Base-by-base conservation (phyloP, 2,329 filamentous ascomycete species). In the Aspergillus neoniger region DNA sequence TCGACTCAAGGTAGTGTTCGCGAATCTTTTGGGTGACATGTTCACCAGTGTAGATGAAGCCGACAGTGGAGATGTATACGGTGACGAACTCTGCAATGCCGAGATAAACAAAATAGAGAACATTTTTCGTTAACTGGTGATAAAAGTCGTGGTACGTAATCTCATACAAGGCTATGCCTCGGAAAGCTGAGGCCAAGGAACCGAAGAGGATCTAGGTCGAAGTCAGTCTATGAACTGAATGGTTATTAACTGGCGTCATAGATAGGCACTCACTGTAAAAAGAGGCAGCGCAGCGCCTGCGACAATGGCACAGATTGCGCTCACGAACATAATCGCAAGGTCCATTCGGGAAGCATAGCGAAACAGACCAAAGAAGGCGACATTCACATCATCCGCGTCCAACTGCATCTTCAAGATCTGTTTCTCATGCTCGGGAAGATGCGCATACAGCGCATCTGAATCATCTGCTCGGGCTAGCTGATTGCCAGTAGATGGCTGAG, bases 11-110 rank as follows among this genome's bases (percentile, higher is more conserved):
- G 69, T 98, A 98, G 67, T 91, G 85, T 72, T 91, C 86, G 60
- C 93, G 87, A 68, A 93, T 91, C 79, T 92, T 91, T 63, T 86
- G 85, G 60, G 88, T 88, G 71, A 93, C 87, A 70, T 92, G 88
- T 74, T 94, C 91, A 59, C 91, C 91, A 0, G 87, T 88, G 70
- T 92, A 96, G 68, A 97, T 96, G 79, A 96, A 97, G 19, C 91
- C 91, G 17, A 96, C 87, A 0, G 93, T 97, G 23, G 87, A 84
- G 61, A 96, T 80, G 74, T 96, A 96, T 48, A 88, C 85, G 3
- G 88, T 87, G 49, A 91, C 77, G 66, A 96, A 96, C 71, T 93
- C 89, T 64, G 83, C 92, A 60, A 96, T 87, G 47, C 86, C 92
- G 50, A 96, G 84, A 74, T 96, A 96, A 36, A 96, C 79, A 66